A percentile compares a stretch with the other conserved stretches of the same genome.
Conservation (phyloP, 73 alveolate genomes). For the Urostyla sp. region DNA sequence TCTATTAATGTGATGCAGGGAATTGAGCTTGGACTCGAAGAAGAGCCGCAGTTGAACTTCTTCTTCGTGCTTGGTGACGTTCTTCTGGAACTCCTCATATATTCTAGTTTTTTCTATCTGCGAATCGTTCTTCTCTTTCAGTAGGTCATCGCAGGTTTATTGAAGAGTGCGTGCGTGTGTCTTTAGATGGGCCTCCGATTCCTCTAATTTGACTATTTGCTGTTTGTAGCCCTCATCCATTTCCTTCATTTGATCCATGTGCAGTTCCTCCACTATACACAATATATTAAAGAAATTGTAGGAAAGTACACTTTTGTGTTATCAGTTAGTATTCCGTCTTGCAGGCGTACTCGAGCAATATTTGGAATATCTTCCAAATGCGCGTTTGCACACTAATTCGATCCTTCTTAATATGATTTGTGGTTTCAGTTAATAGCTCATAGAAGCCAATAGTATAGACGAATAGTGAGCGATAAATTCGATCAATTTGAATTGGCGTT, state of each 20-base stretch:
- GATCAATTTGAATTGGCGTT: slow-evolving; percentile 30
- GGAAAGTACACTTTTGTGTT: slow-evolving; percentile 26
- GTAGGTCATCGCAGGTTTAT: slow-evolving; percentile 4
- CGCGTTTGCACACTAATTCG: background rate
- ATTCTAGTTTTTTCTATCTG: background rate
- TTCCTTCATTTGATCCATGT: slow-evolving; percentile 53
- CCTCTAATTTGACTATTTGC: background rate
- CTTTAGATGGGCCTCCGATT: slow-evolving; percentile 17
- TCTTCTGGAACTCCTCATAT: slow-evolving; percentile 16
- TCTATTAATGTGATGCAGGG: slow-evolving; percentile 47
- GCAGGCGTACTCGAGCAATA: slow-evolving; percentile 75
- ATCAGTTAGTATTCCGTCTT: slow-evolving; percentile 65
- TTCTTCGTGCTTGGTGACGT: slow-evolving; percentile 55
- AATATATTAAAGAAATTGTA: background rate
- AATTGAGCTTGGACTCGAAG: slow-evolving; percentile 53
- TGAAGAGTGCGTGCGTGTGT: background rate
- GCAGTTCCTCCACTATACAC: slow-evolving; percentile 40
- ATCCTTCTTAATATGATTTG: background rate
- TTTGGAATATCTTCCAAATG: slow-evolving; percentile 74
- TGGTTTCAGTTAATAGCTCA: slow-evolving; percentile 51
- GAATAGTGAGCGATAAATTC: slow-evolving; percentile 66
- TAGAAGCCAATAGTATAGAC: slow-evolving; percentile 70
- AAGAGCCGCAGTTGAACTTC: slow-evolving; percentile 48
- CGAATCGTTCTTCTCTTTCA: background rate
- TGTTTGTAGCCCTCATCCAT: slow-evolving; percentile 51